Evolutionary conservation across 2,329 filamentous ascomycete genomes (phyloP), one percentile per base, ranked within the genome.

Genomic region (Microsporum audouinii): DNA sequence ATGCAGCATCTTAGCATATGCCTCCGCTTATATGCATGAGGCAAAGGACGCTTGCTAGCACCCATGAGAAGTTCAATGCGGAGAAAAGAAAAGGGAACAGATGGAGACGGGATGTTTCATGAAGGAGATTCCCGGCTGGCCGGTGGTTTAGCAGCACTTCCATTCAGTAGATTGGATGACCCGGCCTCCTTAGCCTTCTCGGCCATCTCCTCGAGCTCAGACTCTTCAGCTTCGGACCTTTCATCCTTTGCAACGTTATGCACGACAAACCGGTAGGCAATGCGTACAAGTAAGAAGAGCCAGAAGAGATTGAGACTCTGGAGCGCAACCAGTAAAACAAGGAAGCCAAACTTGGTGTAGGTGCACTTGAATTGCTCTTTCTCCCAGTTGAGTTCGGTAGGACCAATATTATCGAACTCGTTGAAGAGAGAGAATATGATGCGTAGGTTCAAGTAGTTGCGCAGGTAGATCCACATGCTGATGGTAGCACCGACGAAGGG

Each of bases 401-500:
- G 76, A 23, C 77, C 77, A n/a, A 78, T 73, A 43, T 75, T 77
- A 43, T 75, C 69, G 68, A 79, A 79, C 63, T 77, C 73, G 33
- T 76, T 78, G 62, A 78, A 65, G n/a, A 76, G 71, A 33, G 75
- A 74, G 72, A 76, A 78, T 57, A 79, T 71, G 59, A 78, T 77
- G 65, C 76, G 73, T 58, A 79, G 69, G 65, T 79, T 79, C 59
- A 79, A 69, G 55, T 85, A 89, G 76, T 97, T 92, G 61, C 91
- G 89, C 64, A 92, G 78, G 78, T 97, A 96, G 70, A 90, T 85
- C 91, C 91, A 97, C 63, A 87, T 80, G 66, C 78, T 78, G 73
- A 95, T 87, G 77, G 96, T 96, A 67, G 88, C 66, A 71, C 82
- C 84, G 75, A 94, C 96, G 78, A 92, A 96, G n/a, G 89, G 90